Evolutionary conservation across 148 eudicot genomes (phyloP), one percentile per base, ranked within the genome.

Genomic region (Dysphania ambrosioides): DNA sequence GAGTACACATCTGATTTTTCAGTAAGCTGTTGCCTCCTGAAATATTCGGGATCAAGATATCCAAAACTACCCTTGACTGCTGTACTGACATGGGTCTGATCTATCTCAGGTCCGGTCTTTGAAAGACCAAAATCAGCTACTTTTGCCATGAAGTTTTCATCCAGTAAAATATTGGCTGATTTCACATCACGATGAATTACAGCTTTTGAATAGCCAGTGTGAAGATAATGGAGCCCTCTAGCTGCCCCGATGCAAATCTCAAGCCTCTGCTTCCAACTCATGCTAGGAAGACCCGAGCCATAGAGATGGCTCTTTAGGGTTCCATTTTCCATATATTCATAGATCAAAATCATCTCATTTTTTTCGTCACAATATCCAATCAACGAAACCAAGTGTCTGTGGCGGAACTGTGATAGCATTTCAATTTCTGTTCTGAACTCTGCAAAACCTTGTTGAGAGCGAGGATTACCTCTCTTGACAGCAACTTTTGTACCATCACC

Each of bases 61-160:
- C 98, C 98, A 21, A 94, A 94, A 74, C 98, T 94, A 42, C 98
- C 98, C 64, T 94, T 94, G 41, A 91, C 98, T 0, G 98, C 98
- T 0, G 98, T 94, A 74, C 98, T 94, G 59, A 94, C 97, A 70
- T 94, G 98, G 62, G 98, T 94, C 73, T 94, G 95, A 72, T 94
- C 98, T 2, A 94, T 35, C 77, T 91, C 98, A 0, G 98, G 98
- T 11, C 98, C 98, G 0, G 96, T 85, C 76, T 90, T 94, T 30
- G 98, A 94, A 35, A 94, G 83, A 71, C 98, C 98, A 59, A 94
- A 94, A 80, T 94, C 98, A 0, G 97, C 97, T 70, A 94, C 98
- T 81, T 93, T 94, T 1, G 97, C 93, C 91, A 94, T 82, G 57
- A 88, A 80, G 77, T 88, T 90, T 76, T 87, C 91, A 31, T 93